Percentiles rank a stretch among this genome's conserved stretches.
phyloP scores from a whole-genome alignment of 345 rosid species.

The Rhodamnia argentea region DNA sequence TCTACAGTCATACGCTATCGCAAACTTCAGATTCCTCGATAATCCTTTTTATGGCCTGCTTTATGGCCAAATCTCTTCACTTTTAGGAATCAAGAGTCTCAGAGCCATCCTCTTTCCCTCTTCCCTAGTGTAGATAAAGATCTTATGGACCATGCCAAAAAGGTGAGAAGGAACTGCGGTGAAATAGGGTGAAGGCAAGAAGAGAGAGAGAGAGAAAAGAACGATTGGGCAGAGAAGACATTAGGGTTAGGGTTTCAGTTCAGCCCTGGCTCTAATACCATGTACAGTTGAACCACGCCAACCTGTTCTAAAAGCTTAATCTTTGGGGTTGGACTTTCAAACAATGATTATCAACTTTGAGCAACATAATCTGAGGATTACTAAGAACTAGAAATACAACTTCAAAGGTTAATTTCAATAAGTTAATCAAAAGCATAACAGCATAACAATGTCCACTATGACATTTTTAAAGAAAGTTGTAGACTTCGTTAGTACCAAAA shows the following conservation, averaged over 20 bases:
- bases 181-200: too few species aligned
- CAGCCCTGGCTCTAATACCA: too few species aligned
- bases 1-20: neutral
- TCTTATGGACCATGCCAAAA: conserved; percentile 33
- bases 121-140: conserved; percentile 35
- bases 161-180: too few species aligned
- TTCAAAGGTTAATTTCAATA: neutral
- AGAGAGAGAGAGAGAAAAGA: too few species aligned
- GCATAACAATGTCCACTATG: neutral
- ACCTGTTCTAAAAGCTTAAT: too few species aligned
- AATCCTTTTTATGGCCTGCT: neutral
- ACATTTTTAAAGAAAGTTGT: neutral
- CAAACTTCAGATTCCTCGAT: neutral
- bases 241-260: too few species aligned
- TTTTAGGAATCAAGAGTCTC: conserved; percentile 10
- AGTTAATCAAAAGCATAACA: neutral
- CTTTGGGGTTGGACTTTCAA: too few species aligned
- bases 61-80: conserved; percentile 2
- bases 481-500: neutral
- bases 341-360: neutral
- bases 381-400: neutral
- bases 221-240: too few species aligned
- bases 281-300: too few species aligned
- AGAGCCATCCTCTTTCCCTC: conserved; percentile 40
- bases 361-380: neutral